Base-by-base conservation (phyloP, 2,329 filamentous ascomycete genomes). In the Sporothrix inflata region DNA sequence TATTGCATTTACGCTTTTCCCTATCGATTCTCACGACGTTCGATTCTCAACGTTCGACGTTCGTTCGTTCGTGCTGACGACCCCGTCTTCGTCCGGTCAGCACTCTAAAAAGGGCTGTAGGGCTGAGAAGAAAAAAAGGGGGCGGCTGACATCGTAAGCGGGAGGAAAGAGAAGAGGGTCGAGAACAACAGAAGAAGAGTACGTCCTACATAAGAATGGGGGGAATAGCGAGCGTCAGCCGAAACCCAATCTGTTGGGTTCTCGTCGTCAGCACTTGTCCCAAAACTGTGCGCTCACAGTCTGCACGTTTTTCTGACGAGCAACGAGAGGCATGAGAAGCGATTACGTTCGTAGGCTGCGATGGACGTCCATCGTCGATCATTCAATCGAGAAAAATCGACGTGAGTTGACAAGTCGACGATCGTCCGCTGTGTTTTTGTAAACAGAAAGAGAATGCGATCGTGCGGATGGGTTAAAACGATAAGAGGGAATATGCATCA, bases 91-190 rank as follows among this genome's bases (percentile, higher is more conserved):
- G 19, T 42, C 63, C 14, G 24, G 65, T 68, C 65, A 68, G 65
- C 65, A 68, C 65, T 68, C 24, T 68, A 68, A 68, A 68, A 53
- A 24, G 65, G 65, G 45, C 47, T 40, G 65, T 68, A 68, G 47
- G 65, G 47, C 65, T 68, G 69, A 70, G 30, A 6, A 6, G 30
- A 6, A 6, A 65, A 65, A 47, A 30, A n/a, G n/a, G 40, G 63
- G 63, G 16, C 63, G 42, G 63, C 63, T 67, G 57, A 63, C 57
- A 42, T 63, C n/a, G 57, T 24, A 40, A 47, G 49, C 40, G 19
- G 14, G 42, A 47, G 19, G 42, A 47, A 47, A 19, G 14, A 19
- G 11, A 45, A 45, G 19, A 40, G 0, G 57, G 19, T 4, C 57
- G 57, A 42, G 57, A 63, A 16, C n/a, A 21, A 8, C 19, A 2